A percentile compares a stretch with the other conserved stretches of the same genome.
These are phyloP conservation scores for Candida rishiriensis DNA, from an alignment of 805 yeast species.

Conservation along the genomic window DNA sequence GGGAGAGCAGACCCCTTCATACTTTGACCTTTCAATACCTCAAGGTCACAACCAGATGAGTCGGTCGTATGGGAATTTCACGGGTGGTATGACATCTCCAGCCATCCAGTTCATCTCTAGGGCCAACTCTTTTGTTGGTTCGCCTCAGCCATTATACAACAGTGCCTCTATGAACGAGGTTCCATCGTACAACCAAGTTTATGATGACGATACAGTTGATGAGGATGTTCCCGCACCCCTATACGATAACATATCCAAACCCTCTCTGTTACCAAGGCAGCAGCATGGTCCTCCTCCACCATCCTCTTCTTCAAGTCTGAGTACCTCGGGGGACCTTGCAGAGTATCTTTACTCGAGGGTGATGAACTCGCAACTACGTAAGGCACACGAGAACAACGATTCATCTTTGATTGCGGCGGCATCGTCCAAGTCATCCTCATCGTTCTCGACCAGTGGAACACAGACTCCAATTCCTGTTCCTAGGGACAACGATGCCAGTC, in stretches of 20 bases:
- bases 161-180: constrained; percentile 13
- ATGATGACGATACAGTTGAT: constrained; percentile 23
- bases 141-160: constrained; percentile 3
- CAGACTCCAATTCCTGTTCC: constrained; percentile 1
- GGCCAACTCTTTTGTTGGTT: constrained; percentile 11
- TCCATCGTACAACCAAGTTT: constrained; percentile 25
- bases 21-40: constrained; percentile 5
- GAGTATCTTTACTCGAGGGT: constrained; percentile 11
- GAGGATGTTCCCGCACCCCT: constrained; percentile 16
- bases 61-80: background rate
- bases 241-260: constrained; percentile 10
- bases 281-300: background rate
- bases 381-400: background rate
- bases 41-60: background rate
- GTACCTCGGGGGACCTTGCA: constrained; percentile 4
- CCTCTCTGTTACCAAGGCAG: background rate
- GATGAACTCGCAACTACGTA: constrained; percentile 8
- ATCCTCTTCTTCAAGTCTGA: background rate
- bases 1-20: constrained; percentile 11
- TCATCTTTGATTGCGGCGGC: background rate
- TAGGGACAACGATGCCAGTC: background rate
- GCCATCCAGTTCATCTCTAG: constrained; percentile 19
- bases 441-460: background rate
- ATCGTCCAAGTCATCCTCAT: background rate
- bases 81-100: constrained; percentile 6